Base-by-base conservation (phyloP, 208 protist species). In the Wallacemonas collosoma region DNA sequence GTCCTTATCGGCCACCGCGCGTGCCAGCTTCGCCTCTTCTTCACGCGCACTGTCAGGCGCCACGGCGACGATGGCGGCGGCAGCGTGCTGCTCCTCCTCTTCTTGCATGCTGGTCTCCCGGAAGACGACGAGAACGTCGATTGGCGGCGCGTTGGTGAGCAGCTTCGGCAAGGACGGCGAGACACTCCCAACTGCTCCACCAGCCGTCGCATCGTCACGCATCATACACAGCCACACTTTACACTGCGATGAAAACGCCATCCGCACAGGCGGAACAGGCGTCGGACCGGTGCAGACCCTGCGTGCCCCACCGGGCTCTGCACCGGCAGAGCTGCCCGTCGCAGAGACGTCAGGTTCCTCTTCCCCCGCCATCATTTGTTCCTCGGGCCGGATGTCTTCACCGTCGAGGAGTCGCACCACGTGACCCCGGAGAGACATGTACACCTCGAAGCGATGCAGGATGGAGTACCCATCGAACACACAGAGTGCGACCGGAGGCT, bases 351-450 rank as follows among this genome's bases (percentile, higher is more conserved):
- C 47, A 51, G 11, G 7, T 8, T 6, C 51, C 6, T 68, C 41
- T 14, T 58, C 43, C 26, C 53, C 55, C 6, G 47, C 67, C 50
- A 7, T 35, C 14, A 48, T 35, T 4, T 26, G 3, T 35, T 3
- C n/a, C 60, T 41, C 54, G 1, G 51, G 3, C 54, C 36, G 17
- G 15, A 48, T 55, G n/a, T 66, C 51, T 44, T 67, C 62, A 50
- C 88, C 88, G 66, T 93, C 82, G n/a, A 83, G 70, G 53, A 90
- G 79, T 26, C 78, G 66, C 39, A 93, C 77, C 9, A 77, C 55
- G 72, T 93, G 85, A 2, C 88, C 88, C 0, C 88, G 85, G 58
- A 93, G 68, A 17, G 86, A 77, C 88, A 93, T 91, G 74, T 83
- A 93, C 56, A 86, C 73, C n/a, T 91, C 73, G 72, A 93, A 91